Evolutionary conservation across 768 basidiomycete genomes (phyloP).

Genomic region (Mycena belliarum): DNA sequence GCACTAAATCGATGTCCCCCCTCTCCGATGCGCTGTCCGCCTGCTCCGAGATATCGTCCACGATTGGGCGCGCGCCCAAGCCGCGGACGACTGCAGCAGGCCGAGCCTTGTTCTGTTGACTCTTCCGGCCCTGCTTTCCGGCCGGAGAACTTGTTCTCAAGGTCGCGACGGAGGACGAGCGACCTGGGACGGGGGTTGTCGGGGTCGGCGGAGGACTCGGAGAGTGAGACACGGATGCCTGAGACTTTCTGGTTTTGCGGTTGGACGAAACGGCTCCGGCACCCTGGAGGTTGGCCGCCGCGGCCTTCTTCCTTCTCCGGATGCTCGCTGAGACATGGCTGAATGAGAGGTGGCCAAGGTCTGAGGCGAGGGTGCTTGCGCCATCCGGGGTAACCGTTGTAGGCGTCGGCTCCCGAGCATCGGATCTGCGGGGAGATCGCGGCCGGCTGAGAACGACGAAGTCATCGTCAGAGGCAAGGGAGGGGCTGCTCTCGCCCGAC

Average conservation of each 20-base stretch:
- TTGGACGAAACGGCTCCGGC: neutral
- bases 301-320: slow-evolving; percentile 8
- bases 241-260: neutral
- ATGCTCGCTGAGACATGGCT: slow-evolving; percentile 7
- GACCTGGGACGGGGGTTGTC: slow-evolving; percentile 6
- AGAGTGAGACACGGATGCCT: neutral
- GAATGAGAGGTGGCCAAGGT: slow-evolving; percentile 16
- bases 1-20: slow-evolving; percentile 28
- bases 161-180: slow-evolving; percentile 13
- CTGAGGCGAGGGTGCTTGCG: slow-evolving; percentile 12
- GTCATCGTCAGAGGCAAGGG: slow-evolving; percentile 46
- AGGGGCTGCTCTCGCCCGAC: slow-evolving; percentile 29
- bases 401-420: slow-evolving; percentile 11
- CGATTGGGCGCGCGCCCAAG: slow-evolving; percentile 43
- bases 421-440: slow-evolving; percentile 24
- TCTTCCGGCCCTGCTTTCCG: neutral
- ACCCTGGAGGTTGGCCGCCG: neutral
- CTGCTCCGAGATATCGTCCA: slow-evolving; percentile 51
- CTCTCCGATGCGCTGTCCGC: slow-evolving; percentile 35
- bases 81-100: slow-evolving; percentile 12
- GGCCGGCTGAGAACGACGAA: slow-evolving; percentile 48
- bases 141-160: neutral
- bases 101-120: neutral
- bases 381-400: neutral
- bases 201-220: neutral